These are phyloP conservation scores for Pyrenophora graminea DNA, from an alignment of 2,329 filamentous ascomycete species.

Conservation along the genomic window DNA sequence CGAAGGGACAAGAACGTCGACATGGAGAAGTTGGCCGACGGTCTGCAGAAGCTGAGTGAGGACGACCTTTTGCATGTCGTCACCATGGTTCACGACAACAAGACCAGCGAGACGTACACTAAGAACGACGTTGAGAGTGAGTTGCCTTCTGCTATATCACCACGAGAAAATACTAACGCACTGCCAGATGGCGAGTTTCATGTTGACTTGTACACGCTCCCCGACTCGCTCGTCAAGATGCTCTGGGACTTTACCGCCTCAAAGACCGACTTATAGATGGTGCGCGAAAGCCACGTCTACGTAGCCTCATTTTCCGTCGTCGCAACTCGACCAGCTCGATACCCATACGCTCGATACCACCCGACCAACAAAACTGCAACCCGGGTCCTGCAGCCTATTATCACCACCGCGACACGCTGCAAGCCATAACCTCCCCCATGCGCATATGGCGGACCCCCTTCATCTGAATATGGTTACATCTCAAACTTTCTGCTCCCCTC, in stretches of 20 bases:
- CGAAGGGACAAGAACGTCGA: slow-evolving; percentile 72
- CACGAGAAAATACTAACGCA: slow-evolving; percentile 19
- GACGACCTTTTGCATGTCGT: slow-evolving; percentile 94
- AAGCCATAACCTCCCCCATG: too few species aligned
- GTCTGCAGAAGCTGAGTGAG: slow-evolving; percentile 83
- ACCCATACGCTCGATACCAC: background rate
- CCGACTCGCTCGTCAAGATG: slow-evolving; percentile 85
- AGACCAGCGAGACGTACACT: slow-evolving; percentile 89
- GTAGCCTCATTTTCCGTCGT: background rate
- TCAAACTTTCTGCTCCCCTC: too few species aligned
- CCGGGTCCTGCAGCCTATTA: too few species aligned
- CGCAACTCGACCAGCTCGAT: background rate
- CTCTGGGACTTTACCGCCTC: slow-evolving; percentile 81
- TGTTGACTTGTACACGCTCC: slow-evolving; percentile 96
- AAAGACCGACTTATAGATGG: slow-evolving; percentile 39
- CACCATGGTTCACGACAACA: slow-evolving; percentile 98
- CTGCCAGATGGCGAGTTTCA: slow-evolving; percentile 88
- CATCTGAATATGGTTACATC: background rate
- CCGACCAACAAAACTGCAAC: background rate
- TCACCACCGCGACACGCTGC: too few species aligned
- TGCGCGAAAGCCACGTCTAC: too few species aligned
- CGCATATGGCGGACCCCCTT: background rate
- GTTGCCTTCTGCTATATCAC: slow-evolving; percentile 41
- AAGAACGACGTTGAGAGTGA: slow-evolving; percentile 95
- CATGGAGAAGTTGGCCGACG: slow-evolving; percentile 96